A percentile compares a stretch with the other conserved stretches of the same genome.
phyloP scores from a whole-genome alignment of 306 rosid genomes.

The Dicorynia guianensis region DNA sequence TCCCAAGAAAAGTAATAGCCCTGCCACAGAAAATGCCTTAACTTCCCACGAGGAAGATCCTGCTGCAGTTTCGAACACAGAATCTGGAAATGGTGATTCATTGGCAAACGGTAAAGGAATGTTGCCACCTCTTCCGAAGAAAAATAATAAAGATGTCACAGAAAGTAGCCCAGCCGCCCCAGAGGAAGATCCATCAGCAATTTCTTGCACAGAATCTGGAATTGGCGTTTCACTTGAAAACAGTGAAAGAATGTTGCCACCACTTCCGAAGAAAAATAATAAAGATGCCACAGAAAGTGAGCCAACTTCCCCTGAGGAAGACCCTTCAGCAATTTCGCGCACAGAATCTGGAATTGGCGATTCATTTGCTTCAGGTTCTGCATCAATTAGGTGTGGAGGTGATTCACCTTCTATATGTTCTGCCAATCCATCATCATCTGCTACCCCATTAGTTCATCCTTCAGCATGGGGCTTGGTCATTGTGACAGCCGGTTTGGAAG shows the following conservation, averaged over 20 bases:
- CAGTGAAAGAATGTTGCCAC: slow-evolving; percentile 49
- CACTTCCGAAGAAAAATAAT: slow-evolving; percentile 52
- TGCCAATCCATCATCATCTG: slow-evolving; percentile 44
- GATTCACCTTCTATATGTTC: slow-evolving; percentile 55
- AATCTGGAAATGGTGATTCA: slow-evolving; percentile 42
- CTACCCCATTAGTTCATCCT: slow-evolving; percentile 50
- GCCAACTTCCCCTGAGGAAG: slow-evolving; percentile 42
- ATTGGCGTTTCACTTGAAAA: slow-evolving; percentile 40
- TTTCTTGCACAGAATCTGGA: slow-evolving; percentile 42
- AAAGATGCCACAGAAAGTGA: not conserved
- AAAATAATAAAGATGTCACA: slow-evolving; percentile 6
- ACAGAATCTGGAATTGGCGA: slow-evolving; percentile 49
- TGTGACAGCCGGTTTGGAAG: slow-evolving; percentile 76
- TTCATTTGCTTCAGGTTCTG: slow-evolving; percentile 55
- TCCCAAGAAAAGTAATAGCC: slow-evolving; percentile 44
- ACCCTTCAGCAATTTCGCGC: slow-evolving; percentile 38
- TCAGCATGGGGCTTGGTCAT: slow-evolving; percentile 92
- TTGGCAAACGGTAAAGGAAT: slow-evolving; percentile 28
- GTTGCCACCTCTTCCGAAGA: slow-evolving; percentile 75
- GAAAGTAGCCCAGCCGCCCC: slow-evolving; percentile 40
- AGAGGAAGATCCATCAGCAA: slow-evolving; percentile 49
- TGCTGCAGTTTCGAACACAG: slow-evolving; percentile 41
- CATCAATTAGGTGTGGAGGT: slow-evolving; percentile 42
- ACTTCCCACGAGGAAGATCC: slow-evolving; percentile 47
- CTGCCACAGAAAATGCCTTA: slow-evolving; percentile 12